phyloP scores from a whole-genome alignment of 1,284 basidiomycete genomes.

The Nidula niveotomentosa region DNA sequence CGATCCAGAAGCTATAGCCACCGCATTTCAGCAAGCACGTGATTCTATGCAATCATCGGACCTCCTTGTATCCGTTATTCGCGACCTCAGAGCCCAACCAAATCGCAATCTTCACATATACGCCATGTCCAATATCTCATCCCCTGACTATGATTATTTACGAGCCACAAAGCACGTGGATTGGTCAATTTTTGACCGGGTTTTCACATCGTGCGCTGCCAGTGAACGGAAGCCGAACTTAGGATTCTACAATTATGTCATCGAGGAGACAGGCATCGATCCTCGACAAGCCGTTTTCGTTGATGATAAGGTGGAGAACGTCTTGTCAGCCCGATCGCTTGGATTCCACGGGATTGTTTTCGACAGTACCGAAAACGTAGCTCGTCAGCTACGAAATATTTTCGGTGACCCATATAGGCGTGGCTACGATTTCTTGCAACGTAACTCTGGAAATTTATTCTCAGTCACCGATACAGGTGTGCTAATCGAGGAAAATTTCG shows the following conservation, averaged over 20 bases:
- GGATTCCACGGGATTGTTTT: conserved; percentile 57
- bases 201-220: conserved; percentile 49
- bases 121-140: conserved; percentile 62
- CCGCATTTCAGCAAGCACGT: conserved; percentile 44
- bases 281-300: conserved; percentile 48
- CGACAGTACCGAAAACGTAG: conserved; percentile 38
- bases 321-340: conserved; percentile 53
- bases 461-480: conserved; percentile 44
- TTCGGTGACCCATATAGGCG: conserved; percentile 45
- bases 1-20: conserved; percentile 34
- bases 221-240: conserved; percentile 58
- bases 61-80: conserved; percentile 43
- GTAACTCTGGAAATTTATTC: conserved; percentile 37
- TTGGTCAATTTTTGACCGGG: conserved; percentile 52
- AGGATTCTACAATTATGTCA: conserved; percentile 50
- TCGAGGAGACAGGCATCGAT: conserved; percentile 39
- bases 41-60: conserved; percentile 43
- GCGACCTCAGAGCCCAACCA: conserved; percentile 35
- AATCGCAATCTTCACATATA: conserved; percentile 39
- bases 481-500: conserved; percentile 50
- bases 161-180: conserved; percentile 44
- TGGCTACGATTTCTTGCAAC: conserved; percentile 36
- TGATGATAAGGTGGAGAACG: conserved; percentile 62
- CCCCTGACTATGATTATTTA: conserved; percentile 43
- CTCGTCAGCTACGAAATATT: conserved; percentile 43